Base-by-base conservation (phyloP, 768 basidiomycete genomes). In the Naganishia friedmannii region DNA sequence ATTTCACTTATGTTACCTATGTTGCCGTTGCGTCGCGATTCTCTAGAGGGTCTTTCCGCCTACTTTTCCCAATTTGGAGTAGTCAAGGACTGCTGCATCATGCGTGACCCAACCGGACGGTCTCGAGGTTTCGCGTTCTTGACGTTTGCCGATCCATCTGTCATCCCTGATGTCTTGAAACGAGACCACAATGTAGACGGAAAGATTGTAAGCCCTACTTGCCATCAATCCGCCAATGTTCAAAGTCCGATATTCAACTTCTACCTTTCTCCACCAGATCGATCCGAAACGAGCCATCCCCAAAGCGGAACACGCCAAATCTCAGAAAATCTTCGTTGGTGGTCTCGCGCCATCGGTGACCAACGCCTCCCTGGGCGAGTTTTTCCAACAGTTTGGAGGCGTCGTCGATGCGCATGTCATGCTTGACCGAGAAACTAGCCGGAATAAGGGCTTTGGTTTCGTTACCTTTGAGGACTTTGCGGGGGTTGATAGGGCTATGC, bases 231-330 rank as follows among this genome's bases (percentile, higher is more conserved):
- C 53, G 51, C 23, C n/a, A n/a, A 7, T 3, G n/a, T 7, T 12
- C 12, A 32, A 57, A 37, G 23, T 31, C 60, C 5, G 12, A 26
- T 66, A 26, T 32, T 21, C 34, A 23, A 37, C 32, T 12, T 34
- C 32, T 69, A 15, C 60, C 57, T 26, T 29, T n/a, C 19, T 34
- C 48, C 19, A 57, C 21, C 78, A 99, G 95, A 99, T 99, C 80
- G 96, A 99, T 78, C 96, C 96, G n/a, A 99, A 99, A 83, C 88
- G 95, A 67, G 96, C 96, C 1, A 96, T 98, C 74, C 96, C 96
- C 12, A 86, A 94, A 72, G 91, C 94, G 80, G 96, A 98, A 71
- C 94, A 96, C 76, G 91, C 92, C 12, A 92, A 92, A 26, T 79
- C 81, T 3, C 79, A 82, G 73, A 97, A 98, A 78, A 84, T 98